Conservation (phyloP, 495 filamentous ascomycete species). For the Thozetella sp. region DNA sequence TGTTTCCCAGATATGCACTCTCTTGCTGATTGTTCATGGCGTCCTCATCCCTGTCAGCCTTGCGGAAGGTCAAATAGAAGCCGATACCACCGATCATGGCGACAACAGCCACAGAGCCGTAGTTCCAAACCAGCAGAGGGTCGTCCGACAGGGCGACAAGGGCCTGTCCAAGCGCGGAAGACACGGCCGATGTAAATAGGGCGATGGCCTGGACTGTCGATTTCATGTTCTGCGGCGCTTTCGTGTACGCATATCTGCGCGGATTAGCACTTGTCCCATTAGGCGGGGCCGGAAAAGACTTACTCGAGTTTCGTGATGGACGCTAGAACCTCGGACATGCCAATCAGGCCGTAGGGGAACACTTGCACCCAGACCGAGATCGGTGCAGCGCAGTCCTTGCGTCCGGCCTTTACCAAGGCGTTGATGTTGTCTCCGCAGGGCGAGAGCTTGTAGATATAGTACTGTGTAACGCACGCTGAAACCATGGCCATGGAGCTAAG, state of each 20-base stretch:
- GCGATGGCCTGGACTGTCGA: slow-evolving; percentile 69
- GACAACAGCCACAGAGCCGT: slow-evolving; percentile 62
- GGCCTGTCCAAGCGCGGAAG: slow-evolving; percentile 68
- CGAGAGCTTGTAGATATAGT: slow-evolving; percentile 69
- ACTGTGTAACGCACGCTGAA: slow-evolving; percentile 64
- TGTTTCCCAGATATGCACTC: neutral
- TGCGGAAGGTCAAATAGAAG: slow-evolving; percentile 65
- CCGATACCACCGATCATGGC: slow-evolving; percentile 57
- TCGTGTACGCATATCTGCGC: slow-evolving; percentile 69
- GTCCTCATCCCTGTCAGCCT: slow-evolving; percentile 66
- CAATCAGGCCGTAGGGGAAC: slow-evolving; percentile 65
- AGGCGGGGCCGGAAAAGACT: neutral
- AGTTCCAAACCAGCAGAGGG: slow-evolving; percentile 67
- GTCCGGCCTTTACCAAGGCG: slow-evolving; percentile 9
- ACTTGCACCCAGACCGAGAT: slow-evolving; percentile 64
- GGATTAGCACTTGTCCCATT: neutral
- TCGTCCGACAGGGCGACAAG: slow-evolving; percentile 67
- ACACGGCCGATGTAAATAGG: slow-evolving; percentile 72
- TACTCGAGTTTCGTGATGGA: slow-evolving; percentile 64
- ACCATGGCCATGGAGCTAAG: slow-evolving; percentile 64
- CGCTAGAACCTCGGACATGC: slow-evolving; percentile 74
- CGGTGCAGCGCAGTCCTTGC: slow-evolving; percentile 23
- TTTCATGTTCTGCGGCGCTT: slow-evolving; percentile 78
- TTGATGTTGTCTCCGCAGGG: slow-evolving; percentile 59
- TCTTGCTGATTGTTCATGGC: slow-evolving; percentile 52